Evolutionary conservation across 2,329 filamentous ascomycete genomes (phyloP).

Genomic region (Aureobasidium sp.): DNA sequence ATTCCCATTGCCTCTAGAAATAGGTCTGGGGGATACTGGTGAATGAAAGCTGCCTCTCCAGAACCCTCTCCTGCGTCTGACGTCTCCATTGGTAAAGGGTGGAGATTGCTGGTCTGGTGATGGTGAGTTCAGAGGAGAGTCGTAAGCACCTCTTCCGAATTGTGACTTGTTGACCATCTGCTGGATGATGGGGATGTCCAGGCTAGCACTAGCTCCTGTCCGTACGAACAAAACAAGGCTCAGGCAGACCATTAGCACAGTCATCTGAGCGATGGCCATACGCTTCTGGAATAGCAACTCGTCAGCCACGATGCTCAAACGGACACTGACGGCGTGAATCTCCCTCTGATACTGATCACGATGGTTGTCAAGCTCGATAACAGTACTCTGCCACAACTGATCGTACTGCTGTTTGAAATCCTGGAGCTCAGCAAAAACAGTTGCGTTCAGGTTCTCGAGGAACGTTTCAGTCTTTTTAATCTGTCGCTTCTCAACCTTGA

Average conservation of each 20-base stretch:
- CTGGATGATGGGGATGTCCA: constrained; percentile 37
- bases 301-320: constrained; percentile 84
- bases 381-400: constrained; percentile 91
- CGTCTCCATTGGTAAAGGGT: constrained; percentile 18
- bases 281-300: constrained; percentile 78
- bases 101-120: constrained; percentile 23
- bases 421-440: constrained; percentile 72
- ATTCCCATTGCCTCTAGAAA: constrained; percentile 14
- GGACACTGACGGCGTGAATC: constrained; percentile 68
- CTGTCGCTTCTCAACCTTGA: constrained; percentile 79
- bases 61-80: constrained; percentile 7
- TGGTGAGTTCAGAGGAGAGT: constrained; percentile 28
- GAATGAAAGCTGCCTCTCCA: constrained; percentile 24
- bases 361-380: constrained; percentile 83
- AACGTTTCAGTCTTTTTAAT: constrained; percentile 72
- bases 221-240: constrained; percentile 71
- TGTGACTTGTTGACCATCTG: constrained; percentile 31
- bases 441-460: constrained; percentile 75
- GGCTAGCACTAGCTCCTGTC: constrained; percentile 18
- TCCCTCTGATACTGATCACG: constrained; percentile 76
- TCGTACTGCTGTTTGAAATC: constrained; percentile 81
- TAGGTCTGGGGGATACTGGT: neutral
- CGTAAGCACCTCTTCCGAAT: constrained; percentile 23
- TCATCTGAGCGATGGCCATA: constrained; percentile 86
- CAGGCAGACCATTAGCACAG: constrained; percentile 78